phyloP scores from a whole-genome alignment of 1,284 basidiomycete species.

The Mycosarcoma mackinlayi region DNA sequence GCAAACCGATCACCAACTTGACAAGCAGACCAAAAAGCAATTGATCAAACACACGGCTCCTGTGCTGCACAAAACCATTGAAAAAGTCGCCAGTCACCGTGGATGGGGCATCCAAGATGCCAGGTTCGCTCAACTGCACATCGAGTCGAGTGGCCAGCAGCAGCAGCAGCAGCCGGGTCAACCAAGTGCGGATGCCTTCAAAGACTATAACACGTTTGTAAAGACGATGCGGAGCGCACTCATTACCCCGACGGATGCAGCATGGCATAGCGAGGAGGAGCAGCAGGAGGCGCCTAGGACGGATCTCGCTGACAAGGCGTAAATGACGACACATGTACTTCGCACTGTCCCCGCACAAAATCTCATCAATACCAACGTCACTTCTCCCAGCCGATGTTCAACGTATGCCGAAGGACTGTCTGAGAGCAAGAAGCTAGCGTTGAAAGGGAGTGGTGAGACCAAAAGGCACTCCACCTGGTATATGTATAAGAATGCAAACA shows the following conservation, averaged over 20 bases:
- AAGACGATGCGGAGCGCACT: constrained; percentile 38
- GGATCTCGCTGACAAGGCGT: constrained; percentile 17
- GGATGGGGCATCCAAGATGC: constrained; percentile 42
- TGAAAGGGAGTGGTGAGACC: constrained; percentile 8
- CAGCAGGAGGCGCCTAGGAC: constrained; percentile 7
- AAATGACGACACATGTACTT: background rate
- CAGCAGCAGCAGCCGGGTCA: background rate
- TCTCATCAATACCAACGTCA: too few relatives aligned
- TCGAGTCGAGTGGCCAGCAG: background rate
- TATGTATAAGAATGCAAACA: constrained; percentile 8
- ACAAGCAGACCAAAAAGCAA: constrained; percentile 30
- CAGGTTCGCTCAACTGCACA: constrained; percentile 15
- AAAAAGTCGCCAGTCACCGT: constrained; percentile 26
- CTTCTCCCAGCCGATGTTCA: too few relatives aligned
- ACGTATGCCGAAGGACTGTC: too few relatives aligned
- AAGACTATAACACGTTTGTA: constrained; percentile 43
- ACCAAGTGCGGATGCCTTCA: constrained; percentile 11
- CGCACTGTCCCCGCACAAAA: background rate
- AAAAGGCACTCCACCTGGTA: constrained; percentile 22
- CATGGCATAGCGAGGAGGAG: constrained; percentile 4
- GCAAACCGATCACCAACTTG: background rate
- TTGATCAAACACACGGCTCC: constrained; percentile 37
- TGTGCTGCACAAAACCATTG: constrained; percentile 37
- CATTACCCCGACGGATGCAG: constrained; percentile 21
- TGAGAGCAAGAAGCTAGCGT: background rate